Evolutionary conservation across 345 rosid genomes (phyloP).

Genomic region (Salix exigua): DNA sequence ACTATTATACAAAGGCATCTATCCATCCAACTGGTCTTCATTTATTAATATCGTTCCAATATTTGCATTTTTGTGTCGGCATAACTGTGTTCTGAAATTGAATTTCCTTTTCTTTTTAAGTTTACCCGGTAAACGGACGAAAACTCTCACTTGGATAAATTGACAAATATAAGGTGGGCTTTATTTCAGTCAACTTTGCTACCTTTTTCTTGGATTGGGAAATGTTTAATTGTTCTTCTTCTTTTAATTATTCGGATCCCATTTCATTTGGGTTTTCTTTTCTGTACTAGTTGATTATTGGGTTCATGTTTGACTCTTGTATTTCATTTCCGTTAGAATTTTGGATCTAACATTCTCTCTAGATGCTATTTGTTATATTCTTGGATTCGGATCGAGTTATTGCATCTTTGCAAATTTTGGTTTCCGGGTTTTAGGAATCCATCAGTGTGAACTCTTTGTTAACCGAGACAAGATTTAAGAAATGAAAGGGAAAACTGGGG

Average conservation of each 20-base stretch:
- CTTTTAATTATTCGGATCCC: neutral
- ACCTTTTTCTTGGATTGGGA: neutral
- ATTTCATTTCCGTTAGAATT: neutral
- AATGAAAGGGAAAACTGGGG: conserved; percentile 47
- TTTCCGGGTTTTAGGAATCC: conserved; percentile 7
- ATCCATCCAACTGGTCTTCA: neutral
- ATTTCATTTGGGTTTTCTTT: neutral
- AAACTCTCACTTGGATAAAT: neutral
- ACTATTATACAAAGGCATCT: neutral
- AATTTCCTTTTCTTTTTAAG: neutral
- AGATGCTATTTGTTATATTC: neutral
- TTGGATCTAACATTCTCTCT: neutral
- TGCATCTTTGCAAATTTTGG: neutral
- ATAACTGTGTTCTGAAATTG: neutral
- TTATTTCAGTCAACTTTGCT: neutral
- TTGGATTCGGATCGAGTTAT: neutral
- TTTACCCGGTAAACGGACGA: neutral
- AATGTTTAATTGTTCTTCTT: neutral
- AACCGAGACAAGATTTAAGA: neutral
- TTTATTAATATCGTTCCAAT: neutral
- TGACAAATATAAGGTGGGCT: neutral
- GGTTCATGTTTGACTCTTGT: neutral
- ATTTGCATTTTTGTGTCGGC: neutral
- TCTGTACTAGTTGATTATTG: neutral
- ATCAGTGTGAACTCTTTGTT: neutral